A percentile compares a stretch with the other conserved stretches of the same genome.
Conservation (phyloP, 352 stramenopile species). For the Chrysophaeum taylorii region DNA sequence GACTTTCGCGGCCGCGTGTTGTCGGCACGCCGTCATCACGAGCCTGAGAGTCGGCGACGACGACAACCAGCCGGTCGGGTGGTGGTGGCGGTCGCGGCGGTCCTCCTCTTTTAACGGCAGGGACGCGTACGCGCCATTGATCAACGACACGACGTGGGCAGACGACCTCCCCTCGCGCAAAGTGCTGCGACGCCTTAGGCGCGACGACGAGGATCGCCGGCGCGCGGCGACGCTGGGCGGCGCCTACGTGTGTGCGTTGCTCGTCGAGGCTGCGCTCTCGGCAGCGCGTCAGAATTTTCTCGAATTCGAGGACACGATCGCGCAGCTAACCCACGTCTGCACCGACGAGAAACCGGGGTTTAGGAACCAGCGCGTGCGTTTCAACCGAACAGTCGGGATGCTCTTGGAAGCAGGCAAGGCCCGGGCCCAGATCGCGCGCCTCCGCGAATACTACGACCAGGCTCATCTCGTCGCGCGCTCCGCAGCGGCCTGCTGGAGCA, state of each 20-base stretch:
- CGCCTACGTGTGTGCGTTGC: not conserved
- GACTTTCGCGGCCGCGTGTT: too few relatives aligned
- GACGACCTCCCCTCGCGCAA: too few relatives aligned
- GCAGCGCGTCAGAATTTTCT: not conserved
- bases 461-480: not conserved
- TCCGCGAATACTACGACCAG: conserved; percentile 7
- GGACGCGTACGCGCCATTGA: too few relatives aligned
- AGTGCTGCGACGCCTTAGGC: too few relatives aligned
- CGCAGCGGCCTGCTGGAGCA: not conserved
- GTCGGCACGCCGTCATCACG: too few relatives aligned
- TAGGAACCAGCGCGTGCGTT: not conserved
- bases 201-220: not conserved
- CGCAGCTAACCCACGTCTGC: not conserved
- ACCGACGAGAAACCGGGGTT: not conserved
- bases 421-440: not conserved
- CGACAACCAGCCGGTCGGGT: too few relatives aligned
- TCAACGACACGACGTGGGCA: too few relatives aligned
- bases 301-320: not conserved
- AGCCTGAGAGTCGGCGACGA: too few relatives aligned
- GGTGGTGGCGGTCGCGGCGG: too few relatives aligned
- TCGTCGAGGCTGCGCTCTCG: not conserved
- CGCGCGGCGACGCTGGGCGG: not conserved
- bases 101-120: too few relatives aligned
- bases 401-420: not conserved
- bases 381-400: not conserved